These are phyloP conservation scores for Aspergillus eucalypticola DNA, from an alignment of 2,329 filamentous ascomycete species.

Conservation along the genomic window DNA sequence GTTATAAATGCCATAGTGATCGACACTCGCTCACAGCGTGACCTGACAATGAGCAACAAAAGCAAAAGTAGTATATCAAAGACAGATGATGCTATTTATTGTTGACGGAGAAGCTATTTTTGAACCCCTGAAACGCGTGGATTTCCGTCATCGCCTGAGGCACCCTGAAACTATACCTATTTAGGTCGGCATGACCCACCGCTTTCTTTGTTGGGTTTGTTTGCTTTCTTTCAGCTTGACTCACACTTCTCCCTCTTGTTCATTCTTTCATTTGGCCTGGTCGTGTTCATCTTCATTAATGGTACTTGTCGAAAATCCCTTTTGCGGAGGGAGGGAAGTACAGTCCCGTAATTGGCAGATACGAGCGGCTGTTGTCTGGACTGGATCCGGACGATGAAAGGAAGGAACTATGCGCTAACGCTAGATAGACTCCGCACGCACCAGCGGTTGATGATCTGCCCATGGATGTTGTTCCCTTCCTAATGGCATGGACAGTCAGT, in stretches of 20 bases:
- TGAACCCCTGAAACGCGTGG: conserved; percentile 1
- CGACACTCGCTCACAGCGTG: not conserved
- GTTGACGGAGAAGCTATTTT: not conserved
- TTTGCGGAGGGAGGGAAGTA: not conserved
- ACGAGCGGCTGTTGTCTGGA: not conserved
- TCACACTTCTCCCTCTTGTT: not conserved
- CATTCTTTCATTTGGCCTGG: not conserved
- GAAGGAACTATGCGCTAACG: not conserved
- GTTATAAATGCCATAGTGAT: conserved; percentile 3
- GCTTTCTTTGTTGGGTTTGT: not conserved
- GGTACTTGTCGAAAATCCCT: no score
- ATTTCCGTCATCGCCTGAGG: not conserved
- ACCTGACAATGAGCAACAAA: conserved; percentile 1
- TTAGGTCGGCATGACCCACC: not conserved
- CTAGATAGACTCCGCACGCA: not conserved
- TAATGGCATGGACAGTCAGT: not conserved
- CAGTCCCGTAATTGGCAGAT: not conserved
- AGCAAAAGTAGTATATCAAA: not conserved
- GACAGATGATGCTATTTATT: not conserved
- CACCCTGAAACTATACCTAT: not conserved
- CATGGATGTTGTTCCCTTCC: not conserved
- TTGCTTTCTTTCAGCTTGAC: not conserved
- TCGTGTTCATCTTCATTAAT: not conserved
- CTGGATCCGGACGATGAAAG: not conserved
- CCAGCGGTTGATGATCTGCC: not conserved